Evolutionary conservation across 306 rosid species (phyloP).

Genomic region (Myrica gale): DNA sequence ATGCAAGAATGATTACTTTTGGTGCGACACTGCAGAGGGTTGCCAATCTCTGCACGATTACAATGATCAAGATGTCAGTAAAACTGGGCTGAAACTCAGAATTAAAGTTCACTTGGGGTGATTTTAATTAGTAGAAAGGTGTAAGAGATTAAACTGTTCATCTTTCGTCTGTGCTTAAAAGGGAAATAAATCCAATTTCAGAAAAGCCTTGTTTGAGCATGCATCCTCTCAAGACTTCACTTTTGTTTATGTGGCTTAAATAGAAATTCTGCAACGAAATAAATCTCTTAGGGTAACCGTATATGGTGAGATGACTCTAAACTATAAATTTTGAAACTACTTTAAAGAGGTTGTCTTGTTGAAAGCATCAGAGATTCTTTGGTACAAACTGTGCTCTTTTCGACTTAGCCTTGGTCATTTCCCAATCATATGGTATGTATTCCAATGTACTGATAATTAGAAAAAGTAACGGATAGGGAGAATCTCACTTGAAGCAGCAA

Average conservation of each 20-base stretch:
- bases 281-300: too few relatives aligned
- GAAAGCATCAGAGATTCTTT: too few relatives aligned
- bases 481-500: slow-evolving; percentile 72
- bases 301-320: too few relatives aligned
- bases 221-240: not conserved
- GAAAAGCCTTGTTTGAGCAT: not conserved
- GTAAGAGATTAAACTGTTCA: not conserved
- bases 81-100: slow-evolving; percentile 11
- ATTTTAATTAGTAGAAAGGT: too few relatives aligned
- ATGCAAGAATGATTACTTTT: slow-evolving; percentile 37
- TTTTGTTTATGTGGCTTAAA: not conserved
- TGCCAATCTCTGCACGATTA: slow-evolving; percentile 51
- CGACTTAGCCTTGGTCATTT: too few relatives aligned
- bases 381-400: too few relatives aligned
- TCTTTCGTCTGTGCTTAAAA: not conserved
- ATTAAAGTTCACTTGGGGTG: not conserved
- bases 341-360: too few relatives aligned
- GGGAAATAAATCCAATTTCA: not conserved
- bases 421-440: too few relatives aligned
- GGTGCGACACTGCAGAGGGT: slow-evolving; percentile 56
- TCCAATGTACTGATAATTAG: too few relatives aligned
- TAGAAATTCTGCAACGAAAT: not conserved
- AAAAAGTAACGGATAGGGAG: not conserved
- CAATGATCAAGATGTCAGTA: slow-evolving; percentile 26
- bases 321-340: too few relatives aligned